Evolutionary conservation across 768 basidiomycete genomes (phyloP), one percentile per base, ranked within the genome.

Genomic region (Mycena albidolilacea): DNA sequence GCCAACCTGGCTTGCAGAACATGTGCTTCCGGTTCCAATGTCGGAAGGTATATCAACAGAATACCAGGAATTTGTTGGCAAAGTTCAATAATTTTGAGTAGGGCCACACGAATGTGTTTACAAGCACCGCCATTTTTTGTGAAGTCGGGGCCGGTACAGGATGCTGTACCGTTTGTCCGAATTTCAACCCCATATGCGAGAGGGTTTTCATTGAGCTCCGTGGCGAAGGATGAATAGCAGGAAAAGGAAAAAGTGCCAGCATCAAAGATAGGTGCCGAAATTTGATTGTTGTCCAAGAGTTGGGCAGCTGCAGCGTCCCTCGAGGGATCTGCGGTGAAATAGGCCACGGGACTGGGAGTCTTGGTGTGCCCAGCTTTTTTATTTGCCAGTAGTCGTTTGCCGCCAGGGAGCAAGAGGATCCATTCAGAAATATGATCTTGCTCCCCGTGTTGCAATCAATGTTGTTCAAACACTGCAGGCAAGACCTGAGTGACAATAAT

Each of bases 161-260:
- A 50, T 0, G 63, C 63, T 7, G 63, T 52, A 7, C 63, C 63
- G 48, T 64, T 23, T 3, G 19, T 35, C 9, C 17, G 3, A n/a
- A 50, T n/a, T 3, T 64, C n/a, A 30, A 30, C 30, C 30, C 30
- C 30, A 30, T 30, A 30, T 30, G 3, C 30, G 4, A 30, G 30
- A 30, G 63, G 48, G 17, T 37, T 38, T 2, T 35, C 12, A n/a
- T 64, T 7, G 48, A 52, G 39, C 19, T 48, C 46, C 6, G 48
- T 48, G 3, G 63, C 46, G 48, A 37, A 11, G 8, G 63, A 64
- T 19, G 63, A 64, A 37, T 64, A 52, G 35, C 63, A 30, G 30
- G 30, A 64, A 21, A 64, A 64, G 11, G 14, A 35, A n/a, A 64
- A 64, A 12, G 62, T 52, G 2, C 48, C 37, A 0, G 46, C 48